Evolutionary conservation across 306 rosid genomes (phyloP).

Genomic region (Vicia sativa): DNA sequence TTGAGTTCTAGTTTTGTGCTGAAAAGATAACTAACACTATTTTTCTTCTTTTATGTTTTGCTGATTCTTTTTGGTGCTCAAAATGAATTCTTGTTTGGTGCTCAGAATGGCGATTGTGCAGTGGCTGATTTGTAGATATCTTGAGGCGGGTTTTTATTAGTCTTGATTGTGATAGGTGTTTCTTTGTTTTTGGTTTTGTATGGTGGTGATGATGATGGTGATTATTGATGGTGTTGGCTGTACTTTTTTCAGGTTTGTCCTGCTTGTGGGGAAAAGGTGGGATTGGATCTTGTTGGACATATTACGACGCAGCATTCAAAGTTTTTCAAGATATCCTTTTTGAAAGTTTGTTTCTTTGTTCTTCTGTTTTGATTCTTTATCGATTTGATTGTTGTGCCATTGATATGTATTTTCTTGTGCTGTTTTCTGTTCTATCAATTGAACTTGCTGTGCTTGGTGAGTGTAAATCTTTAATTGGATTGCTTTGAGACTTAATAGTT

Average conservation of each 20-base stretch:
- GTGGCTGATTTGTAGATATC: background rate
- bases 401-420: slow-evolving; percentile 4
- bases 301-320: slow-evolving; percentile 77
- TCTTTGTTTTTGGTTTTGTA: slow-evolving; percentile 18
- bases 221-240: slow-evolving; percentile 9
- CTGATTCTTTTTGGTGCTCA: background rate
- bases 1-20: slow-evolving; percentile 4
- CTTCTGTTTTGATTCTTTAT: slow-evolving; percentile 12
- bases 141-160: background rate
- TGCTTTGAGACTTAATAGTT: slow-evolving; percentile 31
- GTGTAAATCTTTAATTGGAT: slow-evolving; percentile 1
- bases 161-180: background rate
- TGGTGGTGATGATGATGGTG: slow-evolving; percentile 28
- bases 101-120: background rate
- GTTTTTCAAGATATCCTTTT: slow-evolving; percentile 83
- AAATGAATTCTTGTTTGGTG: too few relatives aligned
- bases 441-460: background rate
- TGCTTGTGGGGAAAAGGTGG: slow-evolving; percentile 68
- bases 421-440: background rate
- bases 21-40: background rate
- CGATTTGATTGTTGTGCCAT: slow-evolving; percentile 5
- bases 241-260: slow-evolving; percentile 75
- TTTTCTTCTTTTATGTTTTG: background rate
- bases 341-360: slow-evolving; percentile 29
- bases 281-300: slow-evolving; percentile 75